Conservation (phyloP, 2,329 filamentous ascomycete genomes). For the Colletotrichum truncatum region DNA sequence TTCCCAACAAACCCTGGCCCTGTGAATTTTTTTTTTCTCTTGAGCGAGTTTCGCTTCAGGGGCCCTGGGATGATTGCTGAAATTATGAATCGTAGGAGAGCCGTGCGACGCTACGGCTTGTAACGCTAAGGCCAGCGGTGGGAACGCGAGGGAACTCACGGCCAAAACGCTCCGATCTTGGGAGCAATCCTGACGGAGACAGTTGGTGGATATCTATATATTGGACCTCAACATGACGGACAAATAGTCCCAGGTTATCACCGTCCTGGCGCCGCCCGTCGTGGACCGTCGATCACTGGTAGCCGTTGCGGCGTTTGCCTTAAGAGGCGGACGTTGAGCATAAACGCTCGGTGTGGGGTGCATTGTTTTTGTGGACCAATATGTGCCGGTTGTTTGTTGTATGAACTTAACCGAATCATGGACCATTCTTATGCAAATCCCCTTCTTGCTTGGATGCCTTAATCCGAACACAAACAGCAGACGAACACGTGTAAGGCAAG, state of each 20-base stretch:
- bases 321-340: background rate
- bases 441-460: background rate
- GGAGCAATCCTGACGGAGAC: background rate
- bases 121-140: background rate
- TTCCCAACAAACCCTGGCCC: background rate
- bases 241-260: no score
- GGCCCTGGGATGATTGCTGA: slow-evolving; percentile 10
- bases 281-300: background rate
- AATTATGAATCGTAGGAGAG: slow-evolving; percentile 25
- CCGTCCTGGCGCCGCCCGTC: no score
- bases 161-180: slow-evolving; percentile 14
- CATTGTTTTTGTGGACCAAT: background rate
- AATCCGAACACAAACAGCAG: background rate
- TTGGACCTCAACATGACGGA: no score
- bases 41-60: background rate
- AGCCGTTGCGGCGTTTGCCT: background rate
- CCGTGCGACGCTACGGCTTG: slow-evolving; percentile 22
- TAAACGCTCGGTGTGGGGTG: background rate
- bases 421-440: slow-evolving; percentile 1
- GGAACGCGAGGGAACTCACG: background rate
- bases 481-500: background rate
- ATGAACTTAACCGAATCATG: slow-evolving; percentile 3
- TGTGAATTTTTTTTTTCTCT: background rate
- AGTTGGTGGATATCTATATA: no score
- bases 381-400: background rate